A percentile compares a stretch with the other conserved stretches of the same genome.
Evolutionary conservation across 768 basidiomycete species (phyloP).

Genomic region (Termitomyces sp.): DNA sequence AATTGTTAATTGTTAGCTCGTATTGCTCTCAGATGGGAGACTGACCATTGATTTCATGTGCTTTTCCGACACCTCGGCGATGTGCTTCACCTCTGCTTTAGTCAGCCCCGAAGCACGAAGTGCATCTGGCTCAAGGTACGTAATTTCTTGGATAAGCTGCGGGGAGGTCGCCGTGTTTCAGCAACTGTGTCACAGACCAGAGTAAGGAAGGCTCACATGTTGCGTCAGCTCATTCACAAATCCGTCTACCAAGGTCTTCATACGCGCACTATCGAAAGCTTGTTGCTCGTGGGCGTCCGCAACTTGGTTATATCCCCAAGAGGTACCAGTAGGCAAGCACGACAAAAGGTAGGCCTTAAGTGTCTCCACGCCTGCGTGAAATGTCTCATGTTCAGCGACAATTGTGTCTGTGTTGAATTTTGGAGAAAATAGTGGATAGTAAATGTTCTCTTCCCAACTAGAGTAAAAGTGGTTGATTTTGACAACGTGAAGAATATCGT

Average conservation of each 20-base stretch:
- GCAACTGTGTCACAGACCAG: neutral
- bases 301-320: slow-evolving; percentile 15
- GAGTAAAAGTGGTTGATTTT: neutral
- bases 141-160: slow-evolving; percentile 14
- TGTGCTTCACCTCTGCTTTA: slow-evolving; percentile 13
- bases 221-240: slow-evolving; percentile 9
- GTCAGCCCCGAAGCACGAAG: slow-evolving; percentile 15
- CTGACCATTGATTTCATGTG: slow-evolving; percentile 17
- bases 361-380: slow-evolving; percentile 11
- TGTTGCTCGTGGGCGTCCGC: slow-evolving; percentile 5
- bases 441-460: slow-evolving; percentile 15
- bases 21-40: neutral
- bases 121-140: slow-evolving; percentile 13
- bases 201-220: slow-evolving; percentile 6
- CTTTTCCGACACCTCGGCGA: slow-evolving; percentile 11
- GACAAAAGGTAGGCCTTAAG: slow-evolving; percentile 15
- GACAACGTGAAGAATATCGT: neutral
- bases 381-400: slow-evolving; percentile 14
- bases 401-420: slow-evolving; percentile 15
- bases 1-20: neutral
- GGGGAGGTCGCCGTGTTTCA: neutral
- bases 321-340: slow-evolving; percentile 13
- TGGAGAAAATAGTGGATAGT: slow-evolving; percentile 13
- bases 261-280: slow-evolving; percentile 4
- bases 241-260: slow-evolving; percentile 8